Percentiles rank a stretch among this genome's conserved stretches.
phyloP scores from a whole-genome alignment of 1,284 basidiomycete species.

The Boletus nobilissimus region DNA sequence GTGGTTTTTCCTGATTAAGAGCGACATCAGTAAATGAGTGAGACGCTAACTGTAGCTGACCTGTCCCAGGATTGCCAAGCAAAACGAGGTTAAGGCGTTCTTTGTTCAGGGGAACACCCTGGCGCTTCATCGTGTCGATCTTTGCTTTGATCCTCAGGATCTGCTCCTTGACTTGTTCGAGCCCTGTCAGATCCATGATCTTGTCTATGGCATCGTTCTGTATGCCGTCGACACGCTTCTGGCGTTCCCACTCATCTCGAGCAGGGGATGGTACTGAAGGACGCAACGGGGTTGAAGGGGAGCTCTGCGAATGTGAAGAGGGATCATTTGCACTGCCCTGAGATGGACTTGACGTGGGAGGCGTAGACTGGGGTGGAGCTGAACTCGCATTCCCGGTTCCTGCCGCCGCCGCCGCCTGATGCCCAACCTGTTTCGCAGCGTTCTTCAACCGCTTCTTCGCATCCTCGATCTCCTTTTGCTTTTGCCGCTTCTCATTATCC shows the following conservation, averaged over 20 bases:
- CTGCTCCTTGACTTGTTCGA: constrained; percentile 63
- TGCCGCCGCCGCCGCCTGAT: neutral
- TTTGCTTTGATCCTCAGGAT: constrained; percentile 61
- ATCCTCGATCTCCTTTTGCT: constrained; percentile 47
- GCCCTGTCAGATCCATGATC: constrained; percentile 66
- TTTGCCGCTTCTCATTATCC: constrained; percentile 42
- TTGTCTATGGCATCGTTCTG: constrained; percentile 58
- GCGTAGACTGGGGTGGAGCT: constrained; percentile 15
- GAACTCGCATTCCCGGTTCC: constrained; percentile 4
- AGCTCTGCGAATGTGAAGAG: constrained; percentile 4
- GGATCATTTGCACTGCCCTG: neutral
- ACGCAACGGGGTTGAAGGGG: constrained; percentile 12
- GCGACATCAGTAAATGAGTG: neutral
- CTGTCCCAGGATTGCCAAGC: constrained; percentile 69
- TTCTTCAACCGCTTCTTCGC: constrained; percentile 28
- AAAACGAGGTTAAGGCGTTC: constrained; percentile 65
- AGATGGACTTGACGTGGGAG: constrained; percentile 17
- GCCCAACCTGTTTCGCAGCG: constrained; percentile 21
- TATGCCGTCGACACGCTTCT: constrained; percentile 58
- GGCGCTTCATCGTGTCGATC: constrained; percentile 58
- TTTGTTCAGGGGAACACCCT: constrained; percentile 53
- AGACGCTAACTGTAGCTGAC: constrained; percentile 42
- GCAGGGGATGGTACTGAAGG: constrained; percentile 46
- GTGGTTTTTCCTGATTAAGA: constrained; percentile 69
- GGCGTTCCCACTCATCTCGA: constrained; percentile 57